These are phyloP conservation scores for Acer negundo DNA, from an alignment of 345 rosid genomes.

Conservation along the genomic window DNA sequence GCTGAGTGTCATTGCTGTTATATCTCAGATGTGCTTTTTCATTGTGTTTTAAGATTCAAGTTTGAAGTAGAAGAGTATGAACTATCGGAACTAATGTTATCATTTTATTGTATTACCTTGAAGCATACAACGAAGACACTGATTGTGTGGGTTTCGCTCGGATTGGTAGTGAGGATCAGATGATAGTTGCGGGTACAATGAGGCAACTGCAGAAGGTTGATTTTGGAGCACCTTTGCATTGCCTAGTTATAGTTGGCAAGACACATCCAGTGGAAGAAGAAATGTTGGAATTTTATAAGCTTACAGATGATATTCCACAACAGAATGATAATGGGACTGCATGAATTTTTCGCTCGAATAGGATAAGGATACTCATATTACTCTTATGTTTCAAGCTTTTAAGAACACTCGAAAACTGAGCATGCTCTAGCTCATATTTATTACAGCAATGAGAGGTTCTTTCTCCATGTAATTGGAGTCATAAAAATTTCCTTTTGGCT, in stretches of 20 bases:
- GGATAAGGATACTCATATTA: slow-evolving; percentile 1
- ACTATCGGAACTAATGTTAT: neutral
- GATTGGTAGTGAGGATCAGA: slow-evolving; percentile 84
- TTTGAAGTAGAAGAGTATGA: neutral
- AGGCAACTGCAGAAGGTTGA: slow-evolving; percentile 58
- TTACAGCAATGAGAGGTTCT: neutral
- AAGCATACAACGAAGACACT: slow-evolving; percentile 68
- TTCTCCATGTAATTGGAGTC: neutral
- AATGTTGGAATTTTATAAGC: slow-evolving; percentile 75
- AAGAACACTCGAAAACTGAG: neutral
- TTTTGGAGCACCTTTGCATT: slow-evolving; percentile 84
- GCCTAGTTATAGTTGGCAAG: slow-evolving; percentile 75
- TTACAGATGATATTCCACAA: slow-evolving; percentile 14
- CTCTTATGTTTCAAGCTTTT: neutral
- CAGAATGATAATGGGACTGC: slow-evolving; percentile 8
- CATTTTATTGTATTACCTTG: slow-evolving; percentile 7
- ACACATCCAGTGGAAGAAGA: slow-evolving; percentile 91
- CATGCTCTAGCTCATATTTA: neutral
- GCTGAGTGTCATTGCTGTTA: neutral
- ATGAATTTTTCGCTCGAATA: neutral
- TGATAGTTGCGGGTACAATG: slow-evolving; percentile 80
- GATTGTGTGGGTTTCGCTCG: slow-evolving; percentile 79
- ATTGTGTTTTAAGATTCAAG: neutral
- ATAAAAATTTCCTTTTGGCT: neutral
- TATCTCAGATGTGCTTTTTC: neutral